Conservation (phyloP, 495 filamentous ascomycete genomes). For the Daldinia decipiens region DNA sequence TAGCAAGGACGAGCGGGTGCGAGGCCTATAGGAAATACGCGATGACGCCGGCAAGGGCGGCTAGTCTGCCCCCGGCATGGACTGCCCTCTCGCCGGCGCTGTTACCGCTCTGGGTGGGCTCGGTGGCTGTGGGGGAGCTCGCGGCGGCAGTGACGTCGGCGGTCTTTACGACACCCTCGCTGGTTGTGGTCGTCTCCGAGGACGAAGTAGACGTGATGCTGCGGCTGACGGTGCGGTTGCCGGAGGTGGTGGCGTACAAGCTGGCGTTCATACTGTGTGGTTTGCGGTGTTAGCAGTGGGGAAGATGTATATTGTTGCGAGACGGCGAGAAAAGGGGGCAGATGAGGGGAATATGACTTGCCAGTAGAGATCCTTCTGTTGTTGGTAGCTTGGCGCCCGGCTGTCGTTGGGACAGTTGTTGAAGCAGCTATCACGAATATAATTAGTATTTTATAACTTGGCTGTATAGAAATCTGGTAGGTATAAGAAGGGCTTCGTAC, state of each 20-base stretch:
- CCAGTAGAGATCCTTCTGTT: slow-evolving; percentile 57
- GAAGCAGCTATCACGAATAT: slow-evolving; percentile 51
- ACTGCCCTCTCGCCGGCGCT: slow-evolving; percentile 13
- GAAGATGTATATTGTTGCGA: not conserved
- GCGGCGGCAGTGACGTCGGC: slow-evolving; percentile 13
- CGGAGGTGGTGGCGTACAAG: slow-evolving; percentile 30
- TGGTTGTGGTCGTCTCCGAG: slow-evolving; percentile 12
- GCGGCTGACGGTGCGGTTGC: slow-evolving; percentile 27
- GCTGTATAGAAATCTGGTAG: not conserved
- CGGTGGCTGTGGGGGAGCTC: slow-evolving; percentile 4
- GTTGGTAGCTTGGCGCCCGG: slow-evolving; percentile 38
- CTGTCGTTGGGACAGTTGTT: slow-evolving; percentile 61
- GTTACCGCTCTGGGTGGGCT: slow-evolving; percentile 15
- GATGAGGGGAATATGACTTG: not conserved
- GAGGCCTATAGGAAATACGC: not conserved
- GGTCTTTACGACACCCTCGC: slow-evolving; percentile 11
- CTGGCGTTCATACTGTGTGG: slow-evolving; percentile 32
- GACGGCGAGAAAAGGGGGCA: not conserved
- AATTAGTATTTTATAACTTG: not conserved
- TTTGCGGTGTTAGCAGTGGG: not conserved
- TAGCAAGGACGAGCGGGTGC: not conserved
- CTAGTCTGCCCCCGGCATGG: slow-evolving; percentile 16
- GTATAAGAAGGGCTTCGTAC: slow-evolving; percentile 37
- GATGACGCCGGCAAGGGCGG: slow-evolving; percentile 7
- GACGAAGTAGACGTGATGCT: slow-evolving; percentile 16